A percentile compares a stretch with the other conserved stretches of the same genome.
Conservation (phyloP, 352 stramenopile species). For the Lagenidium sp. region DNA sequence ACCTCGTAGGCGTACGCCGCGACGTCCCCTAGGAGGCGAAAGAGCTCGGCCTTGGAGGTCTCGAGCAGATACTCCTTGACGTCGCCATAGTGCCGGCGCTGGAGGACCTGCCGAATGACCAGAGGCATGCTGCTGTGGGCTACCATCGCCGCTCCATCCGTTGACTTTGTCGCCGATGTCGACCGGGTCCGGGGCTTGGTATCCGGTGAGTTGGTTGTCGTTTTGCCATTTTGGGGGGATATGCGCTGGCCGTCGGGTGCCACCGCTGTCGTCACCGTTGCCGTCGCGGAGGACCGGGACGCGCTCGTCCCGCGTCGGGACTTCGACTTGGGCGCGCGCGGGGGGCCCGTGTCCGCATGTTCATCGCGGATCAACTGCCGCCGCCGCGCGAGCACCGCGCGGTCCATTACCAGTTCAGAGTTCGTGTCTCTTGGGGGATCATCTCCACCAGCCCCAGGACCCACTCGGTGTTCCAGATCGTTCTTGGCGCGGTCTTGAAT, state of each 20-base stretch:
- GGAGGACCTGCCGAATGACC: constrained; percentile 39
- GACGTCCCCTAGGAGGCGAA: constrained; percentile 31
- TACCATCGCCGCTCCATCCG: background rate
- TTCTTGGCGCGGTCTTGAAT: no score
- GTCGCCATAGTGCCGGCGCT: constrained; percentile 30
- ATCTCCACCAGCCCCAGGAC: no score
- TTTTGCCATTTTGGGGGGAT: background rate
- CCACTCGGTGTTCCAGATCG: no score
- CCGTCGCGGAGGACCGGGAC: background rate
- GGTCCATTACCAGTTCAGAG: no score
- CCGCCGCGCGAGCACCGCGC: constrained; percentile 11
- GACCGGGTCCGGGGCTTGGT: background rate
- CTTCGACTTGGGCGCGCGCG: background rate
- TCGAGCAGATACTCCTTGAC: constrained; percentile 22
- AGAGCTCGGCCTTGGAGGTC: constrained; percentile 33
- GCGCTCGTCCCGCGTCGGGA: background rate
- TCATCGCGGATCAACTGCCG: constrained; percentile 10
- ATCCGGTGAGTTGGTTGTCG: background rate
- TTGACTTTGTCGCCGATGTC: background rate
- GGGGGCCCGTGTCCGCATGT: no score
- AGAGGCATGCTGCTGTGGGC: constrained; percentile 13
- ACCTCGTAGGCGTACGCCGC: constrained; percentile 37
- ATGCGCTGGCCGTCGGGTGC: background rate
- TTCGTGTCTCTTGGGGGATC: no score
- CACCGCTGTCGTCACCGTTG: no score